A percentile compares a stretch with the other conserved stretches of the same genome.
Evolutionary conservation across 352 stramenopile species (phyloP).

Genomic region (Globisporangium alternatum): DNA sequence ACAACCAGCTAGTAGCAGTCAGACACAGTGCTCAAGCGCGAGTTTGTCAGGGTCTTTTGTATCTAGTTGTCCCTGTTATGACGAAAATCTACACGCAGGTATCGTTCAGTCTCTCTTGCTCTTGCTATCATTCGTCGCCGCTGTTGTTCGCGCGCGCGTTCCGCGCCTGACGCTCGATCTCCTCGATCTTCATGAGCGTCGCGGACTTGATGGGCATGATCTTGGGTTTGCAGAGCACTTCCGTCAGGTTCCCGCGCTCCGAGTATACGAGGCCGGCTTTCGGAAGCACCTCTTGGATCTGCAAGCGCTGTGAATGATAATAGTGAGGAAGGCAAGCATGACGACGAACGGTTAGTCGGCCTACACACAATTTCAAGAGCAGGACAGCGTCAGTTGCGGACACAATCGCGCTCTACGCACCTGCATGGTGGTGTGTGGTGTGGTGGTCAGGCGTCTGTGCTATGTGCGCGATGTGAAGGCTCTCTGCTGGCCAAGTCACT

Average conservation of each 20-base stretch:
- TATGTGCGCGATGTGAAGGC: background rate
- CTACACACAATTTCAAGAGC: background rate
- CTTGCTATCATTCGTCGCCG: background rate
- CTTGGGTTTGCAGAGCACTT: slow-evolving; percentile 89
- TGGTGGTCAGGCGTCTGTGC: background rate
- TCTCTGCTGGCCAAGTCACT: background rate
- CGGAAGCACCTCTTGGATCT: slow-evolving; percentile 82
- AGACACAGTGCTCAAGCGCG: background rate
- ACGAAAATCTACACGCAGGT: slow-evolving; percentile 1
- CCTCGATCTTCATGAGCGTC: slow-evolving; percentile 80
- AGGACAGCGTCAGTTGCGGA: background rate
- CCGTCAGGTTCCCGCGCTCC: slow-evolving; percentile 78
- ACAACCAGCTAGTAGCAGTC: background rate
- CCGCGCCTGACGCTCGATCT: slow-evolving; percentile 76
- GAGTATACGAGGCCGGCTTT: slow-evolving; percentile 89
- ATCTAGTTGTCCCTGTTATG: background rate
- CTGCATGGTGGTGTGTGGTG: background rate
- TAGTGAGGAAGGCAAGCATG: background rate
- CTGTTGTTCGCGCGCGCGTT: slow-evolving; percentile 21
- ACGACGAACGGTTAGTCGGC: background rate
- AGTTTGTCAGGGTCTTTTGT: background rate
- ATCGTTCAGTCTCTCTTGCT: background rate
- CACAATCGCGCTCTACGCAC: background rate
- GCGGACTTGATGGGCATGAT: slow-evolving; percentile 89
- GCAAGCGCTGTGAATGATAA: slow-evolving; percentile 40